phyloP scores from a whole-genome alignment of 192 early-diverging fungal genomes.

The Podila verticillata region DNA sequence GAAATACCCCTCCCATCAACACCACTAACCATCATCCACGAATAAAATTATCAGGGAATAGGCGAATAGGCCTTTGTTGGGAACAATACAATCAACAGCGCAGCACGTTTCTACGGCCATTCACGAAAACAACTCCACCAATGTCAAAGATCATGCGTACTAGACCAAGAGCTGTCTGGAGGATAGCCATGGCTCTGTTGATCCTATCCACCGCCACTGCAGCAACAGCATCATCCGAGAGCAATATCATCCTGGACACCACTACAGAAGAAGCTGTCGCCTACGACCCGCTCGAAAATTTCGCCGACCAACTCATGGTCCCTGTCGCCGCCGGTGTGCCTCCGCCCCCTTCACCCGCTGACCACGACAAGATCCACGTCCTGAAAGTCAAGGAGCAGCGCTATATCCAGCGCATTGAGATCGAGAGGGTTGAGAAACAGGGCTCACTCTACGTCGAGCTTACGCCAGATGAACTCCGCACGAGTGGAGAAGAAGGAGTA shows the following conservation, averaged over 20 bases:
- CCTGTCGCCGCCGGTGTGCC: constrained; percentile 33
- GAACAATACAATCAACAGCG: no score
- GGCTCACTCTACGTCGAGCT: constrained; percentile 37
- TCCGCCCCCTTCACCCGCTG: background rate
- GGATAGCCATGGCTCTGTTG: no score
- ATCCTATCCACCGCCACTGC: no score
- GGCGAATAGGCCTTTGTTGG: no score
- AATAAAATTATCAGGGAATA: no score
- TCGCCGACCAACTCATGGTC: constrained; percentile 13
- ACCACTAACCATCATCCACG: no score
- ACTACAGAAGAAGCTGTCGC: background rate
- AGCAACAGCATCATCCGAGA: no score
- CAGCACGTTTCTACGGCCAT: no score
- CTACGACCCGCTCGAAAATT: constrained; percentile 11
- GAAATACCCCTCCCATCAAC: no score
- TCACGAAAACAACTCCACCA: no score
- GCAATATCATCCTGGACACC: background rate
- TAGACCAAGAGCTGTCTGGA: no score
- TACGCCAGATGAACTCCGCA: constrained; percentile 3
- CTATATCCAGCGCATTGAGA: constrained; percentile 20
- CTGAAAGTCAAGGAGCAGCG: constrained; percentile 6
- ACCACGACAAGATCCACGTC: background rate
- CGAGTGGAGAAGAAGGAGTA: background rate
- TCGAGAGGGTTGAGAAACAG: background rate
- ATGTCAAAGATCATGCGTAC: no score